phyloP scores from a whole-genome alignment of 768 basidiomycete species.

The Gymnopilus dilepis region DNA sequence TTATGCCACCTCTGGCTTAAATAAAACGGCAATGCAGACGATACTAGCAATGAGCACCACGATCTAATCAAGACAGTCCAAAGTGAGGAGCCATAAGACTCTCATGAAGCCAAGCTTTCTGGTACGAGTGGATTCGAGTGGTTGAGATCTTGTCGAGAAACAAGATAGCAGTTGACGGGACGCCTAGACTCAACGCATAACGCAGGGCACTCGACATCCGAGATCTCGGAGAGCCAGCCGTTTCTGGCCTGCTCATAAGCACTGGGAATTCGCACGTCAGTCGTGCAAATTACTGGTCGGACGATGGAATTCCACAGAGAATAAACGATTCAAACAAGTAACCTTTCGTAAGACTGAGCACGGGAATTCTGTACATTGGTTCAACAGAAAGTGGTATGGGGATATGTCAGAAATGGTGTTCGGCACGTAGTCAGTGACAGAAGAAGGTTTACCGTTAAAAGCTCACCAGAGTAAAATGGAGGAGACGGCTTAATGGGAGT shows the following conservation, averaged over 20 bases:
- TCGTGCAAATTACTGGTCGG: not conserved
- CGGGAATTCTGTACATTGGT: not conserved
- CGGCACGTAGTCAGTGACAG: not conserved
- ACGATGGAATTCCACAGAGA: not conserved
- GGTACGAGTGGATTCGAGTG: too few relatives aligned
- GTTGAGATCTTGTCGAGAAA: too few relatives aligned
- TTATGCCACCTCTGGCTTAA: too few relatives aligned
- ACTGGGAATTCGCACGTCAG: not conserved
- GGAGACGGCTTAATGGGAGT: constrained; percentile 35
- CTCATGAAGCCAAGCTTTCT: too few relatives aligned
- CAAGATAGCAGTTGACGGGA: too few relatives aligned
- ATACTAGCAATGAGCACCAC: too few relatives aligned
- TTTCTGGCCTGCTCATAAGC: not conserved
- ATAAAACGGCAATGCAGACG: too few relatives aligned
- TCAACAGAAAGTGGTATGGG: not conserved
- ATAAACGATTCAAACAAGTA: not conserved
- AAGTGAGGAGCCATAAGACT: too few relatives aligned
- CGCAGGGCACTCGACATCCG: not conserved
- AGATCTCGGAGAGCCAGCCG: not conserved
- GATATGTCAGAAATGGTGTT: not conserved
- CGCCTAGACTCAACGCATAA: too few relatives aligned
- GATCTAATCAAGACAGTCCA: too few relatives aligned
- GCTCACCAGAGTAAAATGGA: not conserved
- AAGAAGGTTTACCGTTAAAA: not conserved
- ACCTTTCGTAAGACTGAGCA: not conserved